phyloP scores from a whole-genome alignment of 2,329 filamentous ascomycete species.

The Fusarium multiceps region DNA sequence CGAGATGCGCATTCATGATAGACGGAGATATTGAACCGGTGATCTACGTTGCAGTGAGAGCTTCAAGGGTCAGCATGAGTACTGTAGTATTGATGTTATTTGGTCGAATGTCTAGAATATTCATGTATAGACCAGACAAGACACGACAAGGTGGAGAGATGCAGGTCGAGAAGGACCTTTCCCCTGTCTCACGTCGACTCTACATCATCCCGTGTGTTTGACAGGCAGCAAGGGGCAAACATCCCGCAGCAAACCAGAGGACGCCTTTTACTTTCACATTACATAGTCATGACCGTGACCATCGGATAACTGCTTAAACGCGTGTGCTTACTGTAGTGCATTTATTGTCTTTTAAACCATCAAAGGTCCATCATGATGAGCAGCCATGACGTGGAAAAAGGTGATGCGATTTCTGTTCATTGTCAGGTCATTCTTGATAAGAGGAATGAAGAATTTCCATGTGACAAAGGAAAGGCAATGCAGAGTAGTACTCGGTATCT shows the following conservation, averaged over 20 bases:
- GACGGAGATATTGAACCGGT: conserved; percentile 17
- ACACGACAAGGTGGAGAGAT: conserved; percentile 8
- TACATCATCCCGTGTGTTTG: conserved; percentile 37
- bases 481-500: conserved; percentile 5
- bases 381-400: conserved; percentile 31
- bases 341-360: background rate
- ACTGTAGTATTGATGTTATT: background rate
- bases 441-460: conserved; percentile 8
- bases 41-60: background rate
- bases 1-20: conserved; percentile 29
- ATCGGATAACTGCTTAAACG: background rate
- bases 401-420: background rate
- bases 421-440: conserved; percentile 14
- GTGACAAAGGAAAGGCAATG: conserved; percentile 9
- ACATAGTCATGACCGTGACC: background rate
- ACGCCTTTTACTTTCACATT: background rate
- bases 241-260: conserved; percentile 3
- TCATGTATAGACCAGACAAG: background rate
- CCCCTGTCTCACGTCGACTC: conserved; percentile 35
- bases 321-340: background rate
- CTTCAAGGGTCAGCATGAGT: background rate
- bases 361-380: conserved; percentile 24
- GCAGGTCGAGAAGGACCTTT: background rate
- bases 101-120: background rate
- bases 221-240: conserved; percentile 35